These are phyloP conservation scores for Sphaceloma murrayae DNA, from an alignment of 2,329 filamentous ascomycete species.

Conservation along the genomic window DNA sequence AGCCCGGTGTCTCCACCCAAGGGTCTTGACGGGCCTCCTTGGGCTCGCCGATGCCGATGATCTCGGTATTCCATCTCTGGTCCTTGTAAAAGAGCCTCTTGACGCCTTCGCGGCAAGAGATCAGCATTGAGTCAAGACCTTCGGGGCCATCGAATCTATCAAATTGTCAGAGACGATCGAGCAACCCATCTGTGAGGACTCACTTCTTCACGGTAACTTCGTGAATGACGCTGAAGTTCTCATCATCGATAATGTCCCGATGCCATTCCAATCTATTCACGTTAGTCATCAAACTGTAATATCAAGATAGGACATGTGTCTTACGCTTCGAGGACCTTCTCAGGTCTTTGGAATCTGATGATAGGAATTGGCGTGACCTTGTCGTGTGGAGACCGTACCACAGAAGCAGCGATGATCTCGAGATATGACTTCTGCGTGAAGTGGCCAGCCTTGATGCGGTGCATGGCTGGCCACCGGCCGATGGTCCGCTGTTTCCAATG, in stretches of 20 bases:
- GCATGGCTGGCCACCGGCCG: constrained; percentile 9
- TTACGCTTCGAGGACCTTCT: constrained; percentile 15
- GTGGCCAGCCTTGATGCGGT: constrained; percentile 6
- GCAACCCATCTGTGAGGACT: neutral
- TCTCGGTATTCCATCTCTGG: constrained; percentile 11
- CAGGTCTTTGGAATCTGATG: constrained; percentile 12
- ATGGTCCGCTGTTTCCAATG: constrained; percentile 12
- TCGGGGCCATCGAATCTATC: constrained; percentile 3
- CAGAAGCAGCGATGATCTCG: constrained; percentile 7
- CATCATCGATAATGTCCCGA: constrained; percentile 13
- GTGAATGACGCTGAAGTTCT: constrained; percentile 14
- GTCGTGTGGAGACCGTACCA: constrained; percentile 7
- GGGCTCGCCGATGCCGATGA: constrained; percentile 12
- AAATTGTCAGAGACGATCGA: neutral
- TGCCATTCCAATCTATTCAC: constrained; percentile 10
- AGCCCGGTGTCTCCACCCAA: constrained; percentile 7
- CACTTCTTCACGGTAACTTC: constrained; percentile 11
- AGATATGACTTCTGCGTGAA: constrained; percentile 11
- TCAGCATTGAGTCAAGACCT: constrained; percentile 8
- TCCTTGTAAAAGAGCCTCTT: constrained; percentile 14
- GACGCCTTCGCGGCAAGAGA: constrained; percentile 3
- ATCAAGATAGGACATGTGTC: neutral
- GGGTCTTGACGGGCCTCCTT: constrained; percentile 11
- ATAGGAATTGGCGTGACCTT: constrained; percentile 13
- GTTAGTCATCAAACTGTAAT: neutral